Base-by-base conservation (phyloP, 2,329 filamentous ascomycete genomes). In the Colletotrichum melonis region DNA sequence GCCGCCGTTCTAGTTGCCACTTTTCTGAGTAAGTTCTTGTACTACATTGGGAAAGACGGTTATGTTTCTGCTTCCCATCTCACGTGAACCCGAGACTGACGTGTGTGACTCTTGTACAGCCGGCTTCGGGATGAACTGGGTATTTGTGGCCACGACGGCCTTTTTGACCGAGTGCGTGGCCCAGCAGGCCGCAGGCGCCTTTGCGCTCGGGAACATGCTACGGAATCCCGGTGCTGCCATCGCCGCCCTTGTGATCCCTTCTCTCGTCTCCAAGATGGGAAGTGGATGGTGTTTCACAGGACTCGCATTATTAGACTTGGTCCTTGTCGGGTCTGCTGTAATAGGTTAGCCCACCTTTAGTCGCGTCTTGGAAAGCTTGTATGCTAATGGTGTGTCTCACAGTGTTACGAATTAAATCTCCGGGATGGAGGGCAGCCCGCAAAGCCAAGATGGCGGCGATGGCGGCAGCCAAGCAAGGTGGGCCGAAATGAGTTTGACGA, bases 111-210 rank as follows among this genome's bases (percentile, higher is more conserved):
- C 58, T 19, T 22, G 3, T 11, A 22, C 76, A 81, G 78, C 78
- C 72, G 78, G 80, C 5, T 78, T 84, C 42, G 83, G 82, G 7
- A 82, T 83, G 70, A 82, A 82, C 7, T 82, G 84, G 74, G 83
- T 85, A 56, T 84, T 85, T 69, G 81, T 85, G 22, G 81, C 82
- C 3, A 84, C 80, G 26, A 84, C 83, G 0, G 81, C 82, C 1
- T 86, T 83, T 72, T 79, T 84, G 54, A 85, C 84, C 14, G 82
- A 84, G 69, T 84, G 81, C 66, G 79, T 82, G 2, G 80, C 81
- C 12, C 75, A 80, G 56, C 81, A 83, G 60, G 81, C 84, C 19
- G 84, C 84, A 3, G 82, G 79, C 22, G 78, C 84, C 8, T 83
- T 86, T 57, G 84, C 84, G 0, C 77, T 86, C 7, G 81, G 80